Evolutionary conservation across 768 basidiomycete species (phyloP), one percentile per base, ranked within the genome.

Genomic region (Amanita rimosa): DNA sequence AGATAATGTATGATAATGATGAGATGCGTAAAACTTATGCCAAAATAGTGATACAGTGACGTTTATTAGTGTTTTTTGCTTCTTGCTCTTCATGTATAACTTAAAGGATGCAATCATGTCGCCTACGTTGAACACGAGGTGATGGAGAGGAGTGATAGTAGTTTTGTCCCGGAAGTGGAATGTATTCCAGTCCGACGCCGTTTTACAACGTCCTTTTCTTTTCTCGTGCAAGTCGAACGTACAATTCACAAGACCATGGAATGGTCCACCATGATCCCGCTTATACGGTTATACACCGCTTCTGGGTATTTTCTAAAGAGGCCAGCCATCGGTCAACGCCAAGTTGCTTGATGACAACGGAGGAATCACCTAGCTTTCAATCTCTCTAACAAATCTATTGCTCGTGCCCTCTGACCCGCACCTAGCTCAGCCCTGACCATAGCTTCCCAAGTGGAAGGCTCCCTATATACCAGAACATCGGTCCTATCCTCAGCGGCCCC

Each of bases 391-490:
- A 97, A 69, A 2, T 70, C 75, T 3, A 78, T 41, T 0, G 94
- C 95, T 9, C 72, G 71, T 40, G 81, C 75, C 10, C 80, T 77
- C 55, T 89, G 77, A 10, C 88, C 88, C 44, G 74, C 77, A 16
- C 81, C 81, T 9, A 98, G 71, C 61, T 99, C 96, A 1, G 87
- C 88, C 11, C 89, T 78, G 54, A 99, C 79, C 93, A 99, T 98
- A 4, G 80, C 81, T 60, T 98, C 96, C 83, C 88, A 95, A 0
- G 91, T 94, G 35, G 87, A 91, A 10, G 90, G 91, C 82, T 95
- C 91, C 47, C 91, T 80, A 66, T 82, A 92, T 4, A 92, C 83
- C 43, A 79, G 78, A 11, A 55, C 54, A 6, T 11, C 22, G 33
- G 13, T 22, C 10, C 5, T 36, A 4, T 29, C 42, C 6, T 43